These are phyloP conservation scores for Rubroboletus satanas DNA, from an alignment of 768 basidiomycete species.

Conservation along the genomic window DNA sequence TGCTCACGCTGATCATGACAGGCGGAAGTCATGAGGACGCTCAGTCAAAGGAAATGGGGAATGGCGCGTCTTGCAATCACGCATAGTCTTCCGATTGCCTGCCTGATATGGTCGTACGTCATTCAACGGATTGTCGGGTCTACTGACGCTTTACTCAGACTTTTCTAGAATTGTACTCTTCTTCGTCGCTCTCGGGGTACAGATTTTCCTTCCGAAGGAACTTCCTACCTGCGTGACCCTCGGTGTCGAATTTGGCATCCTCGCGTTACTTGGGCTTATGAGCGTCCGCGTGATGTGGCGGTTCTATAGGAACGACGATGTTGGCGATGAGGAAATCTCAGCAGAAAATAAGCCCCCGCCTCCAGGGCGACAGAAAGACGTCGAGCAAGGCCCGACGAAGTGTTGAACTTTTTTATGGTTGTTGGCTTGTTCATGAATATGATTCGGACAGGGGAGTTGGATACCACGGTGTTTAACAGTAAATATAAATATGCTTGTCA, in stretches of 20 bases:
- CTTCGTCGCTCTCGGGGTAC: neutral
- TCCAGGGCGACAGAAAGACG: neutral
- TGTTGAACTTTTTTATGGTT: neutral
- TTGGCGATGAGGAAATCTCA: neutral
- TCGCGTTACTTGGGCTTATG: neutral
- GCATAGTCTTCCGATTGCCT: constrained; percentile 14
- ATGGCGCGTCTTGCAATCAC: constrained; percentile 12
- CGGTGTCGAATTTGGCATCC: constrained; percentile 3
- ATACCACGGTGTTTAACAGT: no score
- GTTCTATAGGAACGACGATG: neutral
- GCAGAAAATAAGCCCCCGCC: neutral
- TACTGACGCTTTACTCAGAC: neutral
- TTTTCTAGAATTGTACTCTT: constrained; percentile 10
- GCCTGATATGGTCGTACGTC: constrained; percentile 17
- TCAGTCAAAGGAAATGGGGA: constrained; percentile 3
- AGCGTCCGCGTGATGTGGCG: neutral
- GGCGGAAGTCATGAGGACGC: neutral
- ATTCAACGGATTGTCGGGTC: neutral
- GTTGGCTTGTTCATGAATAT: neutral
- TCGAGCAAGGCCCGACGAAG: neutral
- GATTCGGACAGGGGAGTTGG: neutral
- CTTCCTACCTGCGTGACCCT: neutral
- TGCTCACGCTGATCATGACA: neutral
- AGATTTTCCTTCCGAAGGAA: no score
- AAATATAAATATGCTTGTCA: neutral